These are phyloP conservation scores for Rubia tinctorum DNA, from an alignment of 305 asterid genomes.

Conservation along the genomic window DNA sequence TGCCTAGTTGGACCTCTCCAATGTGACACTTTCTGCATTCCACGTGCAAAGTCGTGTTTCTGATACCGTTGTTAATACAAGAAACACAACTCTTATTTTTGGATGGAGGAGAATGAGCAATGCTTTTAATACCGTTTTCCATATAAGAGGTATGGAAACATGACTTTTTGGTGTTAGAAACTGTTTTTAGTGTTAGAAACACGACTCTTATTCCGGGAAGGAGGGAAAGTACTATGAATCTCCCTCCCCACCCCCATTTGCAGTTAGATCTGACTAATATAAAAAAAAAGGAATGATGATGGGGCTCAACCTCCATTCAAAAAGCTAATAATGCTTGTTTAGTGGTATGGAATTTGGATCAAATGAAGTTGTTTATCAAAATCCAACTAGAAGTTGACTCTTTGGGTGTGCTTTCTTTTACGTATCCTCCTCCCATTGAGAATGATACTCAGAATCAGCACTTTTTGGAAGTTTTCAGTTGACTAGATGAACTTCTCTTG, in stretches of 20 bases:
- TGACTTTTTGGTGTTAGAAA: no score
- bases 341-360: constrained; percentile 20
- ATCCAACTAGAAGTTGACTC: constrained; percentile 11
- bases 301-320: constrained; percentile 23
- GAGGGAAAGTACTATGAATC: background rate
- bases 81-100: background rate
- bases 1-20: constrained; percentile 8
- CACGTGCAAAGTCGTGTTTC: background rate
- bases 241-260: constrained; percentile 5
- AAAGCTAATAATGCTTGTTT: constrained; percentile 23
- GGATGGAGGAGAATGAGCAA: background rate
- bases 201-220: background rate
- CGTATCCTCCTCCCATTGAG: constrained; percentile 13
- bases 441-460: constrained; percentile 12
- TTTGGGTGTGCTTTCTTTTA: constrained; percentile 7
- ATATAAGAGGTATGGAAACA: no score
- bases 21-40: background rate
- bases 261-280: constrained; percentile 7
- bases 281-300: constrained; percentile 12
- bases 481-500: background rate
- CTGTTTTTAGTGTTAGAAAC: background rate
- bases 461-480: constrained; percentile 10
- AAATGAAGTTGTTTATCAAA: background rate
- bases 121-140: no score
- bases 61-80: background rate